Percentiles rank a stretch among this genome's conserved stretches.
These are phyloP conservation scores for Aspergillus baeticus DNA, from an alignment of 495 filamentous ascomycete species.

Conservation along the genomic window DNA sequence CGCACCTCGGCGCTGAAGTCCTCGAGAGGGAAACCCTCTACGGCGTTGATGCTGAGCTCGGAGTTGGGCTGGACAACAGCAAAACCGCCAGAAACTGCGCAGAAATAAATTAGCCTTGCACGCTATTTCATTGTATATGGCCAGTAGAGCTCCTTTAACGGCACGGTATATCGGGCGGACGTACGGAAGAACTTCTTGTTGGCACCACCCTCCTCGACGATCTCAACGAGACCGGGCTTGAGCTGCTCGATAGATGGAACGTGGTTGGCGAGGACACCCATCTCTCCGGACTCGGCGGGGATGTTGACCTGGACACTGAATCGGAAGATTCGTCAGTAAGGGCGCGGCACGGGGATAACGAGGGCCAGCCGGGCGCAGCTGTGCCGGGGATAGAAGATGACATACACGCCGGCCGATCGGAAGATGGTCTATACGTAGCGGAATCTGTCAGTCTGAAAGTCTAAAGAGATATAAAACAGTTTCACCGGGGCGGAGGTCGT, in stretches of 20 bases:
- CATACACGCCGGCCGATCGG: slow-evolving; percentile 74
- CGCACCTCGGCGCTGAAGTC: slow-evolving; percentile 86
- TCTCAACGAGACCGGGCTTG: slow-evolving; percentile 90
- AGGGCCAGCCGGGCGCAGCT: slow-evolving; percentile 10
- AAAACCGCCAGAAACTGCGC: slow-evolving; percentile 89
- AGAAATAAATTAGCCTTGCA: slow-evolving; percentile 23
- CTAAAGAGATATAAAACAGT: not conserved
- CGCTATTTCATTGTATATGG: not conserved
- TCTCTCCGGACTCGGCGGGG: slow-evolving; percentile 95
- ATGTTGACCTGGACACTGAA: slow-evolving; percentile 96
- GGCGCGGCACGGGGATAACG: slow-evolving; percentile 11
- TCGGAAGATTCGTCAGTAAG: slow-evolving; percentile 39
- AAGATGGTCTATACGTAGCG: slow-evolving; percentile 60
- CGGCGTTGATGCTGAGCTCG: slow-evolving; percentile 93
- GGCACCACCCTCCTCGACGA: slow-evolving; percentile 88
- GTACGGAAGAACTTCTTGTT: slow-evolving; percentile 99
- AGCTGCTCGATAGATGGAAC: slow-evolving; percentile 99
- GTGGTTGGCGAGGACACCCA: slow-evolving; percentile 99
- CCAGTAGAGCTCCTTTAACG: not conserved
- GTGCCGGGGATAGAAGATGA: slow-evolving; percentile 15
- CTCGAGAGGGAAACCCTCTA: slow-evolving; percentile 90
- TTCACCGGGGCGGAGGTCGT: slow-evolving; percentile 36
- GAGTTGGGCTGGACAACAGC: slow-evolving; percentile 96
- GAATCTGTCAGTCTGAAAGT: slow-evolving; percentile 23
- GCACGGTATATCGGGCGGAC: slow-evolving; percentile 37